phyloP scores from a whole-genome alignment of 192 early-diverging fungal species.

The Pilobolus umbonatus region DNA sequence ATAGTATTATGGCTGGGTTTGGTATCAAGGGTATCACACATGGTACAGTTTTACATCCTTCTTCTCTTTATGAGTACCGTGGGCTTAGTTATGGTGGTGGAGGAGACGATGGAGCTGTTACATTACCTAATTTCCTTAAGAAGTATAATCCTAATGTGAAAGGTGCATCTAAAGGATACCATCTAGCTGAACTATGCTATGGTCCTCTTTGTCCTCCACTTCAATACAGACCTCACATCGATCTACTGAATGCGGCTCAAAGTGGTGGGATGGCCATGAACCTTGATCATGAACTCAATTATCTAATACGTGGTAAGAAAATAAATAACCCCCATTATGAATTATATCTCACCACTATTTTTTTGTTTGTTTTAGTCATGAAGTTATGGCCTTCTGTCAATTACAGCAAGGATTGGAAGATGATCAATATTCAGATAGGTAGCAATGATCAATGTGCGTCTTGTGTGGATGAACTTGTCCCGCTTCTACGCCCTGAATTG shows the following conservation, averaged over 20 bases:
- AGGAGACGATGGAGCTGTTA: slow-evolving; percentile 38
- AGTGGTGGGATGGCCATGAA: too few species aligned
- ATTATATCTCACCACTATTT: too few species aligned
- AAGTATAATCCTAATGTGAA: slow-evolving; percentile 34
- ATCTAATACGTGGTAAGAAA: too few species aligned
- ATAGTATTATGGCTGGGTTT: slow-evolving; percentile 51
- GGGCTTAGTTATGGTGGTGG: slow-evolving; percentile 49
- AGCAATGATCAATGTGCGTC: slow-evolving; percentile 18
- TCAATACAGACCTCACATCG: too few species aligned
- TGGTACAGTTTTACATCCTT: slow-evolving; percentile 8
- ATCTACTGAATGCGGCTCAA: too few species aligned
- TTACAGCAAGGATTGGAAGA: not conserved
- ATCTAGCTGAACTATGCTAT: slow-evolving; percentile 23
- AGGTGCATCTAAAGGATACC: slow-evolving; percentile 42
- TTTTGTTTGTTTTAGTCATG: too few species aligned
- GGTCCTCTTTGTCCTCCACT: too few species aligned
- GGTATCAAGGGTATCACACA: slow-evolving; percentile 34
- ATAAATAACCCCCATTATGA: too few species aligned
- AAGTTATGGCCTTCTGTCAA: too few species aligned
- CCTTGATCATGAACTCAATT: too few species aligned
- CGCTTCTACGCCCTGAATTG: too few species aligned
- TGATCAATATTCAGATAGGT: slow-evolving; percentile 15
- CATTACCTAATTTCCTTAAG: slow-evolving; percentile 41
- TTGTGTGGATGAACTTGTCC: too few species aligned
- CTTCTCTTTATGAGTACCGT: slow-evolving; percentile 37